These are phyloP conservation scores for Hyaloscypha variabilis DNA, from an alignment of 495 filamentous ascomycete species.

Conservation along the genomic window DNA sequence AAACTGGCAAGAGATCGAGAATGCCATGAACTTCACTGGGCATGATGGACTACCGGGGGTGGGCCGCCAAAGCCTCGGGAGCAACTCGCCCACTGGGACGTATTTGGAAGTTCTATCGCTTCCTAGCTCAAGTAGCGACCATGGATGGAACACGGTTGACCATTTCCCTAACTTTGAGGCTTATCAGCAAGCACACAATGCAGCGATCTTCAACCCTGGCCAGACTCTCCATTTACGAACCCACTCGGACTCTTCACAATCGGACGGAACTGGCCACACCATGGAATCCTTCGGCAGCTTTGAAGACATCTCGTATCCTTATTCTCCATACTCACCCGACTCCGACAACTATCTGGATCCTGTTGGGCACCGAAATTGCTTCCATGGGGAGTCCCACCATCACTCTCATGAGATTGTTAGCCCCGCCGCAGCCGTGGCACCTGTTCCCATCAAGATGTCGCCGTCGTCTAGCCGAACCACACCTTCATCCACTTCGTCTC, in stretches of 20 bases:
- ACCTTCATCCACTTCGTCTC: slow-evolving; percentile 58
- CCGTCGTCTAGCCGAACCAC: slow-evolving; percentile 59
- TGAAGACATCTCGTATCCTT: slow-evolving; percentile 75
- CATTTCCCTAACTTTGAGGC: slow-evolving; percentile 49
- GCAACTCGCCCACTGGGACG: slow-evolving; percentile 80
- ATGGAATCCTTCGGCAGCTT: slow-evolving; percentile 72
- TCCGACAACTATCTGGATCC: slow-evolving; percentile 59
- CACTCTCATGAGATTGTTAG: slow-evolving; percentile 49
- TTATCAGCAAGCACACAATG: slow-evolving; percentile 53
- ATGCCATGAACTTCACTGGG: slow-evolving; percentile 54
- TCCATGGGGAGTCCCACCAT: slow-evolving; percentile 47
- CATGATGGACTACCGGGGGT: slow-evolving; percentile 57
- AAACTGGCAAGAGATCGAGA: slow-evolving; percentile 75
- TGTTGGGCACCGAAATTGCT: slow-evolving; percentile 53
- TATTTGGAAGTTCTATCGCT: slow-evolving; percentile 83
- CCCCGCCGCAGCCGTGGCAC: slow-evolving; percentile 67
- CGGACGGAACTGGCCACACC: slow-evolving; percentile 57
- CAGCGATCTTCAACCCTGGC: slow-evolving; percentile 81
- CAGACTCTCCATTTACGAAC: slow-evolving; percentile 84
- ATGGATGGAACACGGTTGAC: slow-evolving; percentile 80
- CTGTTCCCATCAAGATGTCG: slow-evolving; percentile 71
- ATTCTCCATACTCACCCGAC: slow-evolving; percentile 72
- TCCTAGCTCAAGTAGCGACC: slow-evolving; percentile 75
- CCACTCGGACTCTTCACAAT: slow-evolving; percentile 82
- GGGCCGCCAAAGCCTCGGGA: slow-evolving; percentile 58